Evolutionary conservation across 2,329 filamentous ascomycete genomes (phyloP).

Genomic region (Exophiala sp.): DNA sequence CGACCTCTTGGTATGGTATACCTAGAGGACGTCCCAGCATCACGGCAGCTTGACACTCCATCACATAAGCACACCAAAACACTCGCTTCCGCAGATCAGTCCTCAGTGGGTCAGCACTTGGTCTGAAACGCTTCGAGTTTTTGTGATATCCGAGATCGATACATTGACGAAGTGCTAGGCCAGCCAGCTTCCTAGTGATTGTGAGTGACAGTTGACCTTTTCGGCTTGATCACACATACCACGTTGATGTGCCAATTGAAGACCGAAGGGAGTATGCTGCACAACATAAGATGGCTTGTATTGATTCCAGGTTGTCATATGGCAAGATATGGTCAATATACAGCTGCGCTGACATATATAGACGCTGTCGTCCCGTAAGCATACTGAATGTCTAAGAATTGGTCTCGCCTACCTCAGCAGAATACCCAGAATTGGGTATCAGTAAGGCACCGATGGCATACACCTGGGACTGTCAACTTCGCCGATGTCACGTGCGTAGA

Average conservation of each 20-base stretch:
- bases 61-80: constrained; percentile 32
- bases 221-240: no score
- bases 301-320: neutral
- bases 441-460: constrained; percentile 4
- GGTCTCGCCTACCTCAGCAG: no score
- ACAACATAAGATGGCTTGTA: neutral
- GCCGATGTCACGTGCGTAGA: neutral
- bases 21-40: constrained; percentile 31
- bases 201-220: neutral
- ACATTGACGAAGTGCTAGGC: constrained; percentile 34
- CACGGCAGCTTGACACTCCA: constrained; percentile 28
- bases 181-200: constrained; percentile 30
- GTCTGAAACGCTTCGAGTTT: constrained; percentile 3
- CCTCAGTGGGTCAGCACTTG: constrained; percentile 10
- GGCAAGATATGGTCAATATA: neutral
- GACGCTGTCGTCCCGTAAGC: no score
- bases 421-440: no score
- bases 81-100: constrained; percentile 30
- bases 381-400: no score
- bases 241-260: neutral
- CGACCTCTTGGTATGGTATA: constrained; percentile 30
- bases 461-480: neutral
- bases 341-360: no score
- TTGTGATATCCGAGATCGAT: constrained; percentile 36
- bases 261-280: neutral